phyloP scores from a whole-genome alignment of 139 green algal genomes.

The Limnomonas spitsbergensis region DNA sequence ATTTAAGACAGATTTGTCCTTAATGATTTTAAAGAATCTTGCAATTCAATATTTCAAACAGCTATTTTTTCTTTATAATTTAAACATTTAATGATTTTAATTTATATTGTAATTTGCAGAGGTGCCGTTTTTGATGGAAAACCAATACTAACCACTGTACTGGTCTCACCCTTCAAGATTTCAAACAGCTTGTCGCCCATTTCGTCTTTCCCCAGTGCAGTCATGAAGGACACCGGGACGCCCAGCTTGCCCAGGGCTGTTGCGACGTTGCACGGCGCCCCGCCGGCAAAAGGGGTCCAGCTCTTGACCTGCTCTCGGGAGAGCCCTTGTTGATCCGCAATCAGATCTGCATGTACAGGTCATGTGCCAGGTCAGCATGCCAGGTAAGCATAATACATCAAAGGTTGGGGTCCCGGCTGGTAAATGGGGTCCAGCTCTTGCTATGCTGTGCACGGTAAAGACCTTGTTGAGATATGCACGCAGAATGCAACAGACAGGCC shows the following conservation, averaged over 20 bases:
- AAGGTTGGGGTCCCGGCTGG: no score
- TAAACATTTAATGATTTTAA: no score
- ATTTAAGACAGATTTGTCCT: no score
- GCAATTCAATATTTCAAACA: no score
- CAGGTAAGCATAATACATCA: constrained; percentile 8
- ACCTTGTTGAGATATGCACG: no score
- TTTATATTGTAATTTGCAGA: no score
- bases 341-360: constrained; percentile 69
- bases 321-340: constrained; percentile 74
- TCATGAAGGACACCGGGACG: constrained; percentile 58
- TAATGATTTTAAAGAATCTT: no score
- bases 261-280: constrained; percentile 76
- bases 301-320: constrained; percentile 64
- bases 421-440: no score
- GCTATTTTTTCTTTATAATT: no score
- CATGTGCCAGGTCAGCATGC: neutral
- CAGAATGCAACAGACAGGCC: no score
- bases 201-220: constrained; percentile 71
- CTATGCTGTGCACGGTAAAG: no score
- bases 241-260: constrained; percentile 23
- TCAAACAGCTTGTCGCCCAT: constrained; percentile 63
- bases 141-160: neutral
- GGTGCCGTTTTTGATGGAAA: no score
- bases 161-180: constrained; percentile 59
- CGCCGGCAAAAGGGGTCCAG: constrained; percentile 84